These are phyloP conservation scores for Apophysomyces variabilis DNA, from an alignment of 371 early-diverging fungal species.

Conservation along the genomic window DNA sequence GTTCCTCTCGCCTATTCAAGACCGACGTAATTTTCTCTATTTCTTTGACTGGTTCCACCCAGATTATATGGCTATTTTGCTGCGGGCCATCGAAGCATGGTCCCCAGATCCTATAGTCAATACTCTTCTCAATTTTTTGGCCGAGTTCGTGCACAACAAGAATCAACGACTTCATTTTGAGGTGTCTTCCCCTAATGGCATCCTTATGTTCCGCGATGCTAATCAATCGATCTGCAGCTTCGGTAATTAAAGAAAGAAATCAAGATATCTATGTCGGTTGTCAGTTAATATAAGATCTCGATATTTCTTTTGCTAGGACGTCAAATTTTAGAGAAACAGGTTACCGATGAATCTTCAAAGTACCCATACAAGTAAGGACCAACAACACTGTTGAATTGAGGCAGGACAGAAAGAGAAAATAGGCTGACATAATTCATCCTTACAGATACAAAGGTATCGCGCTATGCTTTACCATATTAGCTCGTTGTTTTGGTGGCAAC, in stretches of 20 bases:
- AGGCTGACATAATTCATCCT: background rate
- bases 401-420: background rate
- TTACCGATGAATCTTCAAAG: conserved; percentile 27
- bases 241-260: conserved; percentile 26
- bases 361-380: conserved; percentile 31
- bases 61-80: conserved; percentile 61
- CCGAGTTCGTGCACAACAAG: conserved; percentile 79
- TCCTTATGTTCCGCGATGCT: conserved; percentile 83
- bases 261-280: too few relatives aligned
- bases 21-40: conserved; percentile 57
- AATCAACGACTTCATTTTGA: conserved; percentile 81
- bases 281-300: too few relatives aligned
- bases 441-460: conserved; percentile 76
- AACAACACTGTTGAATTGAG: background rate
- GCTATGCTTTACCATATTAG: conserved; percentile 73
- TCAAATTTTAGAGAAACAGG: conserved; percentile 15
- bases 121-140: conserved; percentile 72
- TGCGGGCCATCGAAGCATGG: conserved; percentile 68
- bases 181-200: conserved; percentile 79
- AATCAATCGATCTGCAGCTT: conserved; percentile 58
- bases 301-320: conserved; percentile 17
- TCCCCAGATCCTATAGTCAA: conserved; percentile 58
- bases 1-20: conserved; percentile 66
- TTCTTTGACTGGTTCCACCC: conserved; percentile 87
- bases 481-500: conserved; percentile 72